Evolutionary conservation across 2,329 filamentous ascomycete species (phyloP).

Genomic region (Amesomyces nigricolor): DNA sequence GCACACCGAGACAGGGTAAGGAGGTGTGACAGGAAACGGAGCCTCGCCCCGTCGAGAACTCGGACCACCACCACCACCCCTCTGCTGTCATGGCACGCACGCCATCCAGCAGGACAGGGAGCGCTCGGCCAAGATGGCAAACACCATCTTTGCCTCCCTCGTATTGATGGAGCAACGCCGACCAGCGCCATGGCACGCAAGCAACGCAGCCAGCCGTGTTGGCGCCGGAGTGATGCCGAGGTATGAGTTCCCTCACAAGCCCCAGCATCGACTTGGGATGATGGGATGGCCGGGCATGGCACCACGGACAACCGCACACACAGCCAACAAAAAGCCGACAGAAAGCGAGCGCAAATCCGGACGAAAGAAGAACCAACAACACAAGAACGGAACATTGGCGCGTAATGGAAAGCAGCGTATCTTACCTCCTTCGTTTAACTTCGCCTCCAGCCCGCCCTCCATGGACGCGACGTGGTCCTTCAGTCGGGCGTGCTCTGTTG

Average conservation of each 20-base stretch:
- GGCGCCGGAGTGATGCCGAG: constrained; percentile 13
- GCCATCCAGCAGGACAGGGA: background rate
- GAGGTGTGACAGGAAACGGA: no score
- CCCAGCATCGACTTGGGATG: background rate
- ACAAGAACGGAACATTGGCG: constrained; percentile 6
- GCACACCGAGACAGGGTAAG: background rate
- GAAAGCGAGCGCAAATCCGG: constrained; percentile 22
- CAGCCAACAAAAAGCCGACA: constrained; percentile 23
- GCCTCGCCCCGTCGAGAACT: no score
- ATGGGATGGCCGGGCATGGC: constrained; percentile 1
- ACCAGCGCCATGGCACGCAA: background rate
- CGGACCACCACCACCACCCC: no score
- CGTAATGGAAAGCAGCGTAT: constrained; percentile 27
- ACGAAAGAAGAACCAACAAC: background rate
- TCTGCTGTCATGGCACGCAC: no score
- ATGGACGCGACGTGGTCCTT: constrained; percentile 85
- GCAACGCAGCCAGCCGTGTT: constrained; percentile 15
- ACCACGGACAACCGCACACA: background rate
- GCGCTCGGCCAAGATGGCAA: background rate
- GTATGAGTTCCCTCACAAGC: no score
- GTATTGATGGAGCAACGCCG: background rate
- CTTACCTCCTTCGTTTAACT: constrained; percentile 89
- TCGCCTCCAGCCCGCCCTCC: constrained; percentile 84
- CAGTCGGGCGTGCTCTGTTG: constrained; percentile 78
- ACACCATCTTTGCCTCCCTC: background rate